These are phyloP conservation scores for Gamsiella multidivaricata DNA, from an alignment of 192 early-diverging fungal species.

Conservation along the genomic window DNA sequence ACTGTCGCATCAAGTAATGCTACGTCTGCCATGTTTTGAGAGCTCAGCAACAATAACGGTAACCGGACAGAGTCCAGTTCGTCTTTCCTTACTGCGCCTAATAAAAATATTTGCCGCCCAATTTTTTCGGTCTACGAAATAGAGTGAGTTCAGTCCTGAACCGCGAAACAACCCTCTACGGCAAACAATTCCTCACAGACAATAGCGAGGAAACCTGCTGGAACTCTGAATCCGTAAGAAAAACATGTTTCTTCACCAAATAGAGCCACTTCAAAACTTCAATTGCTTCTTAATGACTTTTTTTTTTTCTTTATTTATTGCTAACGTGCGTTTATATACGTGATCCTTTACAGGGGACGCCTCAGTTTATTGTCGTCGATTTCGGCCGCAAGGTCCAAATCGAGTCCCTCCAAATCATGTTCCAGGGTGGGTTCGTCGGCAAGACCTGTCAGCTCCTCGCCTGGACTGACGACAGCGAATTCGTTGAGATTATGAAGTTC, in stretches of 20 bases:
- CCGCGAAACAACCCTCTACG: constrained; percentile 77
- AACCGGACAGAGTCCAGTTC: too few species aligned
- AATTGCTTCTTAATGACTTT: background rate
- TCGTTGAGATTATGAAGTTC: constrained; percentile 60
- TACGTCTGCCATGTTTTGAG: too few species aligned
- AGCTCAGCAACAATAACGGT: too few species aligned
- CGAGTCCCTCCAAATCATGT: constrained; percentile 66
- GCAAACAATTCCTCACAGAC: constrained; percentile 87
- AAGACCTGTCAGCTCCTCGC: constrained; percentile 71
- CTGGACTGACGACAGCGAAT: constrained; percentile 51
- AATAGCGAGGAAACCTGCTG: constrained; percentile 88
- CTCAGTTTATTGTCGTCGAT: constrained; percentile 81
- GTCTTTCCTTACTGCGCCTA: too few species aligned
- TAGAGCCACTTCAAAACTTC: background rate
- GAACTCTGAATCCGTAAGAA: constrained; percentile 86
- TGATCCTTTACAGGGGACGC: constrained; percentile 57
- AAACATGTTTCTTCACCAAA: background rate
- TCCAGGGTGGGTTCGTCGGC: constrained; percentile 92
- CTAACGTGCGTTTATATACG: background rate
- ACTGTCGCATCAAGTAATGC: constrained; percentile 60
- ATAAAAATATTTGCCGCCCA: too few species aligned
- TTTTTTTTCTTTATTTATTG: background rate
- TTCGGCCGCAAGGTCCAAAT: constrained; percentile 64
- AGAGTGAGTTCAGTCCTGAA: constrained; percentile 92
- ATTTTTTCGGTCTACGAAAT: background rate